These are phyloP conservation scores for Knufia petricola DNA, from an alignment of 2,329 filamentous ascomycete genomes.

Conservation along the genomic window DNA sequence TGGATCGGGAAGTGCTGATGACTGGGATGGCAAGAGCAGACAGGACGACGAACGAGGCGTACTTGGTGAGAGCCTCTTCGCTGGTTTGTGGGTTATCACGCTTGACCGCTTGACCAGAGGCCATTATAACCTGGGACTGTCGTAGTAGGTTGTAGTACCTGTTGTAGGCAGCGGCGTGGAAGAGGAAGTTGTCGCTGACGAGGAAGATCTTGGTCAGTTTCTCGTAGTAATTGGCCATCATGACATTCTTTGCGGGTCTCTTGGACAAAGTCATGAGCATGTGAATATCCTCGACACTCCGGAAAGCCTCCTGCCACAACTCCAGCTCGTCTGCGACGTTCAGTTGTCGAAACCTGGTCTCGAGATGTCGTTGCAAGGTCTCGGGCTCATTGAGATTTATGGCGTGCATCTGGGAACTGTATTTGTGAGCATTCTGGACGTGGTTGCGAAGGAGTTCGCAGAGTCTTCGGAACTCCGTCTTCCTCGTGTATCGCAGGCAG, in stretches of 20 bases:
- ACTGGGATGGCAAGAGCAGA: constrained; percentile 96
- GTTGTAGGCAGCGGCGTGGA: constrained; percentile 96
- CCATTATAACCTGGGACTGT: constrained; percentile 70
- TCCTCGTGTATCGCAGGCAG: constrained; percentile 93
- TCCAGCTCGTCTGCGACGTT: constrained; percentile 97
- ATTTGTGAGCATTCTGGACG: constrained; percentile 97
- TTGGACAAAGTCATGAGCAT: constrained; percentile 96
- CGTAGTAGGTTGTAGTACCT: constrained; percentile 94
- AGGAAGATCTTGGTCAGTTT: constrained; percentile 98
- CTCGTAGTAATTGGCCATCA: constrained; percentile 99
- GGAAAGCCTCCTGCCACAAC: constrained; percentile 98
- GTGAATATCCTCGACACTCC: constrained; percentile 97
- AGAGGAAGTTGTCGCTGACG: constrained; percentile 97
- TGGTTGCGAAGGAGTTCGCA: constrained; percentile 98
- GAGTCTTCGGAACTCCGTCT: constrained; percentile 97
- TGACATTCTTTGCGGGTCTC: constrained; percentile 93
- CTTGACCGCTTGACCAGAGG: constrained; percentile 80
- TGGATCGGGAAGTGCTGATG: constrained; percentile 94
- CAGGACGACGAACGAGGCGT: constrained; percentile 88
- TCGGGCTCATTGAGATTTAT: constrained; percentile 98
- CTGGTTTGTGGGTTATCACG: constrained; percentile 84
- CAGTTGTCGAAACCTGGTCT: constrained; percentile 96
- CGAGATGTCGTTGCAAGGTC: constrained; percentile 90
- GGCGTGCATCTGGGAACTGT: constrained; percentile 97
- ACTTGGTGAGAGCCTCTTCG: constrained; percentile 85